Percentiles rank a stretch among this genome's conserved stretches.
phyloP scores from a whole-genome alignment of 108 stramenopile genomes.

The Cyclotella choctawhatcheeana region DNA sequence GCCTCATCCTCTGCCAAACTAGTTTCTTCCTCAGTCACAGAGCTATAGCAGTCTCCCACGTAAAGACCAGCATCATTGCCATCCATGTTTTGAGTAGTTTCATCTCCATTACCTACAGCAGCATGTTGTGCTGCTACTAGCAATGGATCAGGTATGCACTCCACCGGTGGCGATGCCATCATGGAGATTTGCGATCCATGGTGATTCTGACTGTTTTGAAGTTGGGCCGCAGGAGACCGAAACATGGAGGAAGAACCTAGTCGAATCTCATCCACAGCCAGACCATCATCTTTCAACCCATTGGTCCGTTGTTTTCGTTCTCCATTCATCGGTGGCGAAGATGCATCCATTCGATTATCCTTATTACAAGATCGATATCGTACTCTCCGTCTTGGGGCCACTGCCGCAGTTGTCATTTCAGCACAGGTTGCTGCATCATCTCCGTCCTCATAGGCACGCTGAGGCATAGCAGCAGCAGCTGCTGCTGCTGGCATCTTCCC shows the following conservation, averaged over 20 bases:
- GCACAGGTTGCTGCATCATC: conserved; percentile 36
- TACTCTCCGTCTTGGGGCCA: conserved; percentile 17
- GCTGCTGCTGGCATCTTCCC: background rate
- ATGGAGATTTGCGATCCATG: background rate
- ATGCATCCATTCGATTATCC: background rate
- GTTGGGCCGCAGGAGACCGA: too few species aligned
- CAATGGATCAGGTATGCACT: conserved; percentile 38
- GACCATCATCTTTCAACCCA: conserved; percentile 8
- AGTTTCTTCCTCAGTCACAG: conserved; percentile 44
- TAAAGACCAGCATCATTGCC: conserved; percentile 3
- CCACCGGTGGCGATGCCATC: conserved; percentile 13
- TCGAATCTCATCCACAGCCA: conserved; percentile 7
- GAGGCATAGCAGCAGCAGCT: conserved; percentile 3
- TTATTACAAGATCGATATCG: background rate
- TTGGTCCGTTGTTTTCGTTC: conserved; percentile 15
- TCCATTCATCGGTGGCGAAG: background rate
- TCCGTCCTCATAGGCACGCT: conserved; percentile 4
- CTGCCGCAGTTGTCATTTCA: conserved; percentile 38
- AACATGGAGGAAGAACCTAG: conserved; percentile 3
- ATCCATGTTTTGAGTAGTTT: background rate
- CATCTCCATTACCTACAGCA: background rate
- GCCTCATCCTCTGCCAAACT: conserved; percentile 43
- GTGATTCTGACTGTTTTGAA: background rate
- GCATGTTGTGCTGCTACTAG: conserved; percentile 43
- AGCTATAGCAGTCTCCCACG: conserved; percentile 38